Conservation (phyloP, 2,329 filamentous ascomycete species). For the Escovopsis sp. region DNA sequence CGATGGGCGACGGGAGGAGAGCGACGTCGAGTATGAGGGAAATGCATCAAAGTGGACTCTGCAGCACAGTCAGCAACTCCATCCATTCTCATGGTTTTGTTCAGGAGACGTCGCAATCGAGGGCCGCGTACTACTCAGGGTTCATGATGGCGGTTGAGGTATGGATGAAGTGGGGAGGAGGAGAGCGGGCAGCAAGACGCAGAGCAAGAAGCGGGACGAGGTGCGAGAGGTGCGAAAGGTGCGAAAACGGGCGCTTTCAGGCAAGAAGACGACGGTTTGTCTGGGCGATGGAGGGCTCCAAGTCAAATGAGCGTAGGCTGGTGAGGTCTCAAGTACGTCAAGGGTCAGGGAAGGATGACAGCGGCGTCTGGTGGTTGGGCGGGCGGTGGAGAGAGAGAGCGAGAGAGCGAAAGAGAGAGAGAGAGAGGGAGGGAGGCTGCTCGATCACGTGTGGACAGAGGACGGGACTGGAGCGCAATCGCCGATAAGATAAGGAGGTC, state of each 20-base stretch:
- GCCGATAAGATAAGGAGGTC: no score
- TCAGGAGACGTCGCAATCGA: constrained; percentile 18
- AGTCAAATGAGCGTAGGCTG: constrained; percentile 13
- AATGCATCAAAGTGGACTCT: constrained; percentile 11
- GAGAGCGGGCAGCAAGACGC: constrained; percentile 5
- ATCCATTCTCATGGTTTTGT: neutral
- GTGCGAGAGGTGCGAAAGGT: neutral
- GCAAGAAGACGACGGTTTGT: constrained; percentile 1
- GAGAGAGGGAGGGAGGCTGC: constrained; percentile 8
- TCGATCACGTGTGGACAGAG: constrained; percentile 12
- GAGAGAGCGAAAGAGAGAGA: constrained; percentile 8
- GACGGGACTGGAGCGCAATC: no score
- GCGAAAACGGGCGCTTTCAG: neutral
- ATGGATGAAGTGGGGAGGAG: constrained; percentile 14
- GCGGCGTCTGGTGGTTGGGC: constrained; percentile 11
- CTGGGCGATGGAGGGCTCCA: constrained; percentile 5
- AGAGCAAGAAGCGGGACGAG: constrained; percentile 1
- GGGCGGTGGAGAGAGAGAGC: constrained; percentile 7
- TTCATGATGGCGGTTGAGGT: constrained; percentile 52
- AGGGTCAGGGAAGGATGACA: constrained; percentile 20
- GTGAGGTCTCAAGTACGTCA: constrained; percentile 18
- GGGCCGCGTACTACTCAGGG: constrained; percentile 68
- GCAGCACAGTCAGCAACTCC: constrained; percentile 12
- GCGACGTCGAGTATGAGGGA: constrained; percentile 3
- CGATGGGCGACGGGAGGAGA: neutral